These are phyloP conservation scores for Crucihimalaya himalaica DNA, from an alignment of 345 rosid species.

Conservation along the genomic window DNA sequence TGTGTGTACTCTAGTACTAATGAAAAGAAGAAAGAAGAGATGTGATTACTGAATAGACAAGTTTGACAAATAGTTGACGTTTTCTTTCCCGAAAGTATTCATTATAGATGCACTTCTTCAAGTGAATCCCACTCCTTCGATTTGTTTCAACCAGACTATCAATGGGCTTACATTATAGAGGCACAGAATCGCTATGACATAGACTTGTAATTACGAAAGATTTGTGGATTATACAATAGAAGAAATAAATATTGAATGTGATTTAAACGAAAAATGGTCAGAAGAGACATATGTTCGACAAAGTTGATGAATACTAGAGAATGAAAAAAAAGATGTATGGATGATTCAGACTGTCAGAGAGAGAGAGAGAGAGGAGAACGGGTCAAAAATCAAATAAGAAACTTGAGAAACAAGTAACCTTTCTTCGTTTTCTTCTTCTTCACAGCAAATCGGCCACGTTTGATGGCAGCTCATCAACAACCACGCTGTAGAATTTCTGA, in stretches of 20 bases:
- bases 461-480: constrained; percentile 54
- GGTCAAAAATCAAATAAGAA: constrained; percentile 39
- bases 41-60: background rate
- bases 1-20: constrained; percentile 11
- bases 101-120: background rate
- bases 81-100: background rate
- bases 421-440: constrained; percentile 27
- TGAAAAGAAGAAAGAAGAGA: background rate
- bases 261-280: constrained; percentile 29
- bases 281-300: constrained; percentile 34
- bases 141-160: background rate
- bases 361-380: background rate
- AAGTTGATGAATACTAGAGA: constrained; percentile 30
- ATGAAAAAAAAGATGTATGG: constrained; percentile 4
- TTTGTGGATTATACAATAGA: background rate
- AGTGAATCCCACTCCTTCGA: background rate
- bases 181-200: background rate
- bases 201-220: background rate
- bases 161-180: too few relatives aligned
- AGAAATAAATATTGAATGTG: constrained; percentile 21
- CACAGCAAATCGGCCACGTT: constrained; percentile 51
- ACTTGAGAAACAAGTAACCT: constrained; percentile 34
- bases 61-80: background rate
- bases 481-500: constrained; percentile 55
- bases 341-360: background rate